Percentiles rank a stretch among this genome's conserved stretches.
Conservation (phyloP, 1,284 basidiomycete genomes). For the Ceraceosorus guamensis region DNA sequence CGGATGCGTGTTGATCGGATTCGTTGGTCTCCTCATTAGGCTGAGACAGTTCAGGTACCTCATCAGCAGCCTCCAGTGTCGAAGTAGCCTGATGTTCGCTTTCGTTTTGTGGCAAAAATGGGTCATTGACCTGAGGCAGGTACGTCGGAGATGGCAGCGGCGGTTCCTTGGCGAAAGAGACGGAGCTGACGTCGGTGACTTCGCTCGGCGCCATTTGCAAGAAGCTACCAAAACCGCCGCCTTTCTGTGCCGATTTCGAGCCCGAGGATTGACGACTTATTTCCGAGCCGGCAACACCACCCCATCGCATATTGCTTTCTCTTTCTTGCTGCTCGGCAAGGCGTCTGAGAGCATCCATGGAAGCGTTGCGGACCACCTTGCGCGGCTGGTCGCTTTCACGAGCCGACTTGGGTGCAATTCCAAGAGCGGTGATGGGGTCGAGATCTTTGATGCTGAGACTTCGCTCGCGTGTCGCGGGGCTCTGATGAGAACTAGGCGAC, state of each 20-base stretch:
- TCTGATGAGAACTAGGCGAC: background rate
- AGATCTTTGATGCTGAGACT: background rate
- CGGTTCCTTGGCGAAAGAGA: background rate
- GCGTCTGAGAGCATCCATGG: conserved; percentile 5
- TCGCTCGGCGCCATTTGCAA: conserved; percentile 6
- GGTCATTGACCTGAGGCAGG: too few species aligned
- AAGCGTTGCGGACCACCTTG: conserved; percentile 1
- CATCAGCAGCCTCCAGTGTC: too few species aligned
- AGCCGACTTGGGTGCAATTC: background rate
- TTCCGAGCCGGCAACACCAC: background rate
- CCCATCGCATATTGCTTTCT: background rate
- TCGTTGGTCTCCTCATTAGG: too few species aligned
- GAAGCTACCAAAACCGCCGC: background rate
- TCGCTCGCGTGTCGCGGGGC: background rate
- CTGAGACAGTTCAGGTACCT: too few species aligned
- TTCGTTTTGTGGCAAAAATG: too few species aligned
- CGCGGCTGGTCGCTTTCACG: background rate
- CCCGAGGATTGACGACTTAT: background rate
- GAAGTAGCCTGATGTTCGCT: too few species aligned
- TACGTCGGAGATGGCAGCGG: background rate
- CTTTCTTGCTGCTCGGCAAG: background rate
- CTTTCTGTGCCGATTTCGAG: background rate
- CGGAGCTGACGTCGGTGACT: background rate
- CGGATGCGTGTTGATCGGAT: too few species aligned
- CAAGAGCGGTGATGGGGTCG: conserved; percentile 4